Evolutionary conservation across 257 asterid species (phyloP), one percentile per base, ranked within the genome.

Genomic region (Jasminum sambac): DNA sequence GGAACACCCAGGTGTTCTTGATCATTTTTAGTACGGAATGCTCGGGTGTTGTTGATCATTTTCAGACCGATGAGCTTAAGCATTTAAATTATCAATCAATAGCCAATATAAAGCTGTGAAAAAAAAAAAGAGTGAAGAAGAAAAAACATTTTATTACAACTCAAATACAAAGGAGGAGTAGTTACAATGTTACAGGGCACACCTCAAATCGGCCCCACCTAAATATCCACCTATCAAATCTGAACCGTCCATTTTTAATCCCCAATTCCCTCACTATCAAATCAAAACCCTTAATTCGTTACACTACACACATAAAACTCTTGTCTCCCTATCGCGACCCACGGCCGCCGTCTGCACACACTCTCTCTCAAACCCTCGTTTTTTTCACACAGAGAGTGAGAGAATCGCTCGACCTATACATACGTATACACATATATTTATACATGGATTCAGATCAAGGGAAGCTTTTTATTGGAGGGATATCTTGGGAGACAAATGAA

Each of bases 391-490:
- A 37, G 38, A 37, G 62, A 37, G 64, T 5, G 39, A 50, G 21
- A 30, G 4, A 52, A 21, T 60, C 44, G 5, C 67, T 23, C 62
- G 23, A 61, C 14, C 14, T 73, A 42, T 43, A 19, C 11, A 24
- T 63, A 11, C 24, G 46, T 36, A 6, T 44, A 26, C 62, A 40
- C 44, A 23, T 50, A 21, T 9, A 23, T 52, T 17, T 36, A 66
- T 60, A 19, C 9, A 90, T 91, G 98, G 98, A 91, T 86, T 89
- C 98, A 23, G 96, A 91, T 88, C 96, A 89, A 60, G 98, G 96
- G 5, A 91, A 91, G 87, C 89, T 91, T 0, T 91, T 91, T 67
- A 85, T 91, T 24, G 96, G 98, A 17, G 98, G 98, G 76, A 91
- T 91, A 50, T 91, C 96, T 5, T 89, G 98, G 98, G 96, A 91